Conservation (phyloP, 2,329 filamentous ascomycete species). For the Fusarium tjaetaba region DNA sequence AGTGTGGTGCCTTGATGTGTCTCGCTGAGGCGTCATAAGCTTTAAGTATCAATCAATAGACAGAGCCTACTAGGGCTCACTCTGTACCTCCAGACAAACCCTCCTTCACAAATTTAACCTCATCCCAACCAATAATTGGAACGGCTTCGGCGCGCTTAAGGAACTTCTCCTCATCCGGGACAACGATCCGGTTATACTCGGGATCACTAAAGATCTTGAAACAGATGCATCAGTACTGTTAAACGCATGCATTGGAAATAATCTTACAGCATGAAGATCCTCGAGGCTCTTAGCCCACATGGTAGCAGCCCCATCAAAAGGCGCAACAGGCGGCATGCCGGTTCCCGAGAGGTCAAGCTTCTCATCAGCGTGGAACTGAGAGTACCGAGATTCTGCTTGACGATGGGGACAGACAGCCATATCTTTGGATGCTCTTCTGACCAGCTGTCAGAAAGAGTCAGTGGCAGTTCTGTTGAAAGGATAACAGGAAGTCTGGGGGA, state of each 20-base stretch:
- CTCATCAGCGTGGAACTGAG: background rate
- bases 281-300: background rate
- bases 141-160: fast-evolving
- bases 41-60: too few relatives aligned
- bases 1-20: too few relatives aligned
- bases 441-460: background rate
- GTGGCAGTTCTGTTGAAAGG: background rate
- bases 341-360: background rate
- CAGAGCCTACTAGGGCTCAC: background rate
- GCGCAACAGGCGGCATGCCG: background rate
- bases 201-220: background rate
- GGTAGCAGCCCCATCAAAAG: background rate
- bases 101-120: background rate
- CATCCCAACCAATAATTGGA: background rate
- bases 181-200: background rate
- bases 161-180: background rate
- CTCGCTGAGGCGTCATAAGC: too few relatives aligned
- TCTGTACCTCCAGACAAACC: fast-evolving
- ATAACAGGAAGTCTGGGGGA: background rate
- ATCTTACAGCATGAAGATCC: background rate
- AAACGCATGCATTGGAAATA: fast-evolving
- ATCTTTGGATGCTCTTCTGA: background rate
- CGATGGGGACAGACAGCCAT: background rate
- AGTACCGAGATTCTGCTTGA: background rate
- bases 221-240: fast-evolving